Evolutionary conservation across 768 basidiomycete species (phyloP), one percentile per base, ranked within the genome.

Genomic region (Dendrothele bispora): DNA sequence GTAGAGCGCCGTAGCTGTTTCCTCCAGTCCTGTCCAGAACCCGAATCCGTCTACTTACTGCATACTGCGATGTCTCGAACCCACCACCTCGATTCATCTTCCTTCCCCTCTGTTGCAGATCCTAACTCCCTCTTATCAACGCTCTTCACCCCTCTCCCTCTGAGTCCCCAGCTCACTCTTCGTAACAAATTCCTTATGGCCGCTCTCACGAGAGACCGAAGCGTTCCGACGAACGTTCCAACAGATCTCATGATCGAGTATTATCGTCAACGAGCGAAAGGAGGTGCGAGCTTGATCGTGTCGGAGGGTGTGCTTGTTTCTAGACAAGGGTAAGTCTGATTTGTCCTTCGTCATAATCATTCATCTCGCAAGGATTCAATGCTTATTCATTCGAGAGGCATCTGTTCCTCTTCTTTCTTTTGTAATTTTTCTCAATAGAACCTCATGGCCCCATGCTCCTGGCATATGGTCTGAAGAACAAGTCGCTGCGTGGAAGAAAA

Each of bases 211-310:
- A 63, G 72, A 12, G 69, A 62, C 43, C 66, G 70, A 7, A 57
- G 66, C 7, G 46, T 58, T 8, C 52, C 58, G n/a, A 58, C 51
- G 11, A 61, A 62, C 15, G 54, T 73, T 17, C 68, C 70, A 14
- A 72, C 64, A 47, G 60, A 62, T 22, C 45, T 62, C 37, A 71
- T 64, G 56, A 50, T 49, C n/a, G 61, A 71, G 48, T 70, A 72
- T 50, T 74, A 72, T 47, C 50, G 40, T 15, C 71, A 72, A 47
- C 67, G 72, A 7, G 70, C 69, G 5, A 43, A 41, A 5, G 66
- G 66, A 2, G 68, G 67, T 17, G 66, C 66, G 3, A 68, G 70
- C 5, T 55, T 73, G 18, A 65, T 71, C 38, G 51, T 65, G 7
- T 60, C 67, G 4, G 65, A 70, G 39, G 65, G 61, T 3, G 57